Evolutionary conservation across 2,329 filamentous ascomycete genomes (phyloP).

Genomic region (Dactylellina sp.): DNA sequence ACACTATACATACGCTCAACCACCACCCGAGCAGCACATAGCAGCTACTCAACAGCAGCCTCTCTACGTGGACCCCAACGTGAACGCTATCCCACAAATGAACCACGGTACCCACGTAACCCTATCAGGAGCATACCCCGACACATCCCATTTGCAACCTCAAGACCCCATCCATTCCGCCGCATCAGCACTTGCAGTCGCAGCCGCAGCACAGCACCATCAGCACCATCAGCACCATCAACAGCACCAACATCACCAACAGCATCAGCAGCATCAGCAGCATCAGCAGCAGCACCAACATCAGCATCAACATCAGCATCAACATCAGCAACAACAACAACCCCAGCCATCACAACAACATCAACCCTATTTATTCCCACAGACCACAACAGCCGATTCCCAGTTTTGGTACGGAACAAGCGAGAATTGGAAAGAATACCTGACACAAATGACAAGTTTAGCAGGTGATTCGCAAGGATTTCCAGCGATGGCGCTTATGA

Average conservation of each 20-base stretch:
- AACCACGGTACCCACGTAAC: conserved; percentile 23
- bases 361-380: conserved; percentile 33
- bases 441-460: conserved; percentile 52
- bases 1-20: conserved; percentile 39
- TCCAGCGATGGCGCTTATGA: conserved; percentile 54
- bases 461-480: conserved; percentile 39
- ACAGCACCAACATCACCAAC: conserved; percentile 10
- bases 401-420: conserved; percentile 38
- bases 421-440: conserved; percentile 52
- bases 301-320: conserved; percentile 18
- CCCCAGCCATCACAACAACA: conserved; percentile 14
- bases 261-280: conserved; percentile 11
- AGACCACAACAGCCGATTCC: conserved; percentile 24
- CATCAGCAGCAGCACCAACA: conserved; percentile 9
- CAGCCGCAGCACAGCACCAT: conserved; percentile 20
- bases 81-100: conserved; percentile 44
- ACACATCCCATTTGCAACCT: conserved; percentile 14
- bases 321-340: conserved; percentile 18
- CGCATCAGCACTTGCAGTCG: conserved; percentile 32
- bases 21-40: conserved; percentile 27
- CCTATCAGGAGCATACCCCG: conserved; percentile 16
- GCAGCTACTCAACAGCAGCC: neutral
- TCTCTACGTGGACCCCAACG: conserved; percentile 38
- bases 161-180: conserved; percentile 40
- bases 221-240: conserved; percentile 23